Conservation (phyloP, 805 yeast genomes). For the Schwanniomyces vanrijiae region DNA sequence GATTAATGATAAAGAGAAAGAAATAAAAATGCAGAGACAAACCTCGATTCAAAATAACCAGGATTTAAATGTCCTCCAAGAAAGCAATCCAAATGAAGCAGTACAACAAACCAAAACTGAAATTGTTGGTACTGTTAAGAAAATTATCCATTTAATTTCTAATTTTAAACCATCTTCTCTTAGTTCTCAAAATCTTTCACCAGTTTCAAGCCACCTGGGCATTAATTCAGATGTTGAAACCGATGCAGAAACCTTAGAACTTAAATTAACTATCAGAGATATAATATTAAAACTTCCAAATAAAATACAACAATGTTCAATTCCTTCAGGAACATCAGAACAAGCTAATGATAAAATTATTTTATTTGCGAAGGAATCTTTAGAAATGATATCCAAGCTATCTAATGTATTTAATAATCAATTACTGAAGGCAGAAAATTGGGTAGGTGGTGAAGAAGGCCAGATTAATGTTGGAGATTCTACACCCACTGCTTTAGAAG, state of each 20-base stretch:
- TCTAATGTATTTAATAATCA: constrained; percentile 85
- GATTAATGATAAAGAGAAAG: constrained; percentile 47
- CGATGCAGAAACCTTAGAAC: constrained; percentile 17
- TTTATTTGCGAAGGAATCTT: constrained; percentile 82
- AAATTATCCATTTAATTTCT: constrained; percentile 81
- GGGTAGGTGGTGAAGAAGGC: constrained; percentile 55
- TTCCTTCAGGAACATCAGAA: constrained; percentile 12
- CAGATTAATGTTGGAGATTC: background rate
- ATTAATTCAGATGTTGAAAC: constrained; percentile 58
- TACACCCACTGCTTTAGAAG: background rate
- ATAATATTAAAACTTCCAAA: constrained; percentile 72
- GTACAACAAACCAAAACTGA: constrained; percentile 65
- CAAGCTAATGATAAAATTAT: constrained; percentile 64
- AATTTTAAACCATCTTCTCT: constrained; percentile 57
- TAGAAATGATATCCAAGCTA: constrained; percentile 82
- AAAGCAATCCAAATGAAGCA: constrained; percentile 5
- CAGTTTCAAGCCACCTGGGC: constrained; percentile 8
- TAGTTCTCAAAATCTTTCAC: constrained; percentile 13
- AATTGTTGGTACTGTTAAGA: constrained; percentile 84
- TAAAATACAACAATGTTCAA: constrained; percentile 44
- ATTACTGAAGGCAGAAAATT: constrained; percentile 78
- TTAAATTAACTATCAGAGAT: constrained; percentile 74
- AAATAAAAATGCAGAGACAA: constrained; percentile 21
- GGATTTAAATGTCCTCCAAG: background rate
- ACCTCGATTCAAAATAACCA: constrained; percentile 13